Conservation (phyloP, 345 rosid species). For the Dipteronia sinensis region DNA sequence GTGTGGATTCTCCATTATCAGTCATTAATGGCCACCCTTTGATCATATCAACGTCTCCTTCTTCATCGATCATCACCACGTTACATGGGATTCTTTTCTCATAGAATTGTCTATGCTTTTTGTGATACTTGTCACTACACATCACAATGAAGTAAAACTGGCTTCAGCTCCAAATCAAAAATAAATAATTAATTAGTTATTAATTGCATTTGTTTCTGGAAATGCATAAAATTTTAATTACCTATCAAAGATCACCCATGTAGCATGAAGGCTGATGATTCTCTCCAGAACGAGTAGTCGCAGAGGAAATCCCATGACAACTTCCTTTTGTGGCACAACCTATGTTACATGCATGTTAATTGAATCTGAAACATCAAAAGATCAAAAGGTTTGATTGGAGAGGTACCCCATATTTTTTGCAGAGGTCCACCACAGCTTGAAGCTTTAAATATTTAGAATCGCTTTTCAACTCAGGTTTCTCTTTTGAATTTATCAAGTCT, state of each 20-base stretch:
- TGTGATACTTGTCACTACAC: constrained; percentile 32
- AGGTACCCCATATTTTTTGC: constrained; percentile 42
- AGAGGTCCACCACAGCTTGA: constrained; percentile 44
- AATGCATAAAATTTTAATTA: constrained; percentile 6
- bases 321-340: constrained; percentile 48
- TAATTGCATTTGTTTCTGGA: not conserved
- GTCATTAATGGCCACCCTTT: constrained; percentile 28
- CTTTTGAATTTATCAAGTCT: constrained; percentile 32
- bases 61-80: constrained; percentile 48
- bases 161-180: not conserved
- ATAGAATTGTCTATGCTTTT: constrained; percentile 41
- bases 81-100: constrained; percentile 42
- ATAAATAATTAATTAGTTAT: not conserved
- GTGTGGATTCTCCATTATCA: constrained; percentile 6
- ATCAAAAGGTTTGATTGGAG: too few relatives aligned
- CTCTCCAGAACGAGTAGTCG: constrained; percentile 35
- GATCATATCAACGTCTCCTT: constrained; percentile 42
- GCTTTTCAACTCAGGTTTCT: constrained; percentile 26
- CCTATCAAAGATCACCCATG: constrained; percentile 60
- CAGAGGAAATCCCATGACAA: constrained; percentile 56
- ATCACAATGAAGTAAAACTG: not conserved
- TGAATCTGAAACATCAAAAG: too few relatives aligned
- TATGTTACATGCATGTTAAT: constrained; percentile 2
- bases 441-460: constrained; percentile 43
- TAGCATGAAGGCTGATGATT: constrained; percentile 42